Conservation (phyloP, 305 asterid species). For the Fraxinus dipetala region DNA sequence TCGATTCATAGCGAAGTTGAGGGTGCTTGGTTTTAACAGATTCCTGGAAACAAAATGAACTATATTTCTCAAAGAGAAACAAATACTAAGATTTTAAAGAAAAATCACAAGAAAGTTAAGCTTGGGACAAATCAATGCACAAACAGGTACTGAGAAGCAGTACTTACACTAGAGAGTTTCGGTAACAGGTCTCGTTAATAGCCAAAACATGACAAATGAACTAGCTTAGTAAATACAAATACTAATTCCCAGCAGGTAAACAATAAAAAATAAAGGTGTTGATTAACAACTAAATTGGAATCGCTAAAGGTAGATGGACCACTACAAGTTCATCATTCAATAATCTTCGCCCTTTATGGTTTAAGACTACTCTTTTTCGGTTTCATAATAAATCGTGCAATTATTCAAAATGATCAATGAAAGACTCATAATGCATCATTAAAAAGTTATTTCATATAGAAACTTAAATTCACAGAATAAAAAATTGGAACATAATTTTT, state of each 20-base stretch:
- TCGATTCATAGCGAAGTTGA: constrained; percentile 91
- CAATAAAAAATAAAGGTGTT: background rate
- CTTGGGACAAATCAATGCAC: background rate
- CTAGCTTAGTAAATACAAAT: background rate
- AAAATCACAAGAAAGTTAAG: background rate
- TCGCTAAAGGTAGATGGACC: constrained; percentile 1
- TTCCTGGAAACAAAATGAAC: constrained; percentile 47
- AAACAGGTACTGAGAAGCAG: background rate
- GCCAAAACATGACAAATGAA: background rate
- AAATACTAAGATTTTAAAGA: constrained; percentile 7
- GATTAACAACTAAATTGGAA: constrained; percentile 2
- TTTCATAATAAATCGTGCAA: background rate
- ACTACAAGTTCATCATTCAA: constrained; percentile 8
- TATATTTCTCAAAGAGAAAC: constrained; percentile 18
- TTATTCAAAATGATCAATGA: background rate
- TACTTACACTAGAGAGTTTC: background rate
- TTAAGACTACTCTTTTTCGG: background rate
- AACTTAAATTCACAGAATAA: background rate
- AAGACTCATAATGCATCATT: background rate
- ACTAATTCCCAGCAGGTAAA: background rate
- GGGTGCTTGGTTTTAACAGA: constrained; percentile 91
- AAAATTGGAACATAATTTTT: background rate
- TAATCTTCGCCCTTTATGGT: constrained; percentile 1
- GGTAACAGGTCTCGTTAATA: constrained; percentile 10
- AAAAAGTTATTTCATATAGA: background rate